Evolutionary conservation across 768 basidiomycete genomes (phyloP).

Genomic region (Termitomyces sp.): DNA sequence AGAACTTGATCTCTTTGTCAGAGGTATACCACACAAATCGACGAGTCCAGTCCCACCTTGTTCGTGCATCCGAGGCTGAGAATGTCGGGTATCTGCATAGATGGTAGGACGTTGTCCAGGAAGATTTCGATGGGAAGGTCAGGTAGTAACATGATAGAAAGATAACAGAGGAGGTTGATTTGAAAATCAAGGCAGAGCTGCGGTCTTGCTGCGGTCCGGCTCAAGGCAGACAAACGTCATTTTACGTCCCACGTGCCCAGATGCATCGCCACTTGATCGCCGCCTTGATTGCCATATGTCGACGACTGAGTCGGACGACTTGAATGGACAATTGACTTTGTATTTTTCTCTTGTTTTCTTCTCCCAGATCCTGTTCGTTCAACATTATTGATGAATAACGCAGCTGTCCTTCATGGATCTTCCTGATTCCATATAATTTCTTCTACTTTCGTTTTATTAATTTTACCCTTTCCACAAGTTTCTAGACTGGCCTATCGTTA

Average conservation of each 20-base stretch:
- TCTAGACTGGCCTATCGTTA: background rate
- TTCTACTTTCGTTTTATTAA: background rate
- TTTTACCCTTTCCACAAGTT: background rate
- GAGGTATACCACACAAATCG: background rate
- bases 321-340: no score
- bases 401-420: background rate
- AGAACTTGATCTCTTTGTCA: conserved; percentile 33
- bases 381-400: background rate
- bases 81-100: conserved; percentile 51
- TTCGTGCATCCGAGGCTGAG: conserved; percentile 57
- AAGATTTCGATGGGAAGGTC: conserved; percentile 76
- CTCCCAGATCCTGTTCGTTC: background rate
- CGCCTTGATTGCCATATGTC: no score
- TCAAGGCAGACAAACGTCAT: no score
- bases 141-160: conserved; percentile 22
- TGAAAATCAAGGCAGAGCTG: background rate
- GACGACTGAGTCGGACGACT: no score
- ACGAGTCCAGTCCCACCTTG: conserved; percentile 31
- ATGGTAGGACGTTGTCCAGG: conserved; percentile 66
- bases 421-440: background rate
- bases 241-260: no score
- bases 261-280: no score
- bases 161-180: background rate
- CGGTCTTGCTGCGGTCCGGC: no score
- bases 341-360: no score